A percentile compares a stretch with the other conserved stretches of the same genome.
phyloP scores from a whole-genome alignment of 2,329 filamentous ascomycete species.

The Aurifilum marmelostoma region DNA sequence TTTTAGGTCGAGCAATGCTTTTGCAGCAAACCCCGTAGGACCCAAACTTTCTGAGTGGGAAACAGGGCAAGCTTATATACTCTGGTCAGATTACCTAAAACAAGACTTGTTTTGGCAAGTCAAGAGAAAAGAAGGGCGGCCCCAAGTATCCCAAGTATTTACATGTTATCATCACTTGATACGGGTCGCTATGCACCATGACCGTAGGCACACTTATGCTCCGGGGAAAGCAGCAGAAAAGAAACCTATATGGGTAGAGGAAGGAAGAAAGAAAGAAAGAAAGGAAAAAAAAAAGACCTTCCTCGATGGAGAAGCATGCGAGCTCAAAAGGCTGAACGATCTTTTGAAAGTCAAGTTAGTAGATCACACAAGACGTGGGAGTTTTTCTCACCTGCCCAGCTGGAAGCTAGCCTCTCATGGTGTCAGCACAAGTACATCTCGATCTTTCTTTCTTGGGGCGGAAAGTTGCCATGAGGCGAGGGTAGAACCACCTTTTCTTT shows the following conservation, averaged over 20 bases:
- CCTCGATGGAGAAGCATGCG: neutral
- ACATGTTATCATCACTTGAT: slow-evolving; percentile 2
- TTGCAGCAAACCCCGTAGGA: neutral
- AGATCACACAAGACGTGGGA: neutral
- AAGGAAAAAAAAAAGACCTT: neutral
- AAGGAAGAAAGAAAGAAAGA: neutral
- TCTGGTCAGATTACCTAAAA: too few species aligned
- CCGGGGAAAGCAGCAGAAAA: neutral
- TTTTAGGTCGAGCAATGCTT: neutral
- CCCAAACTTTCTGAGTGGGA: neutral
- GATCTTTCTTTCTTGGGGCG: slow-evolving; percentile 28
- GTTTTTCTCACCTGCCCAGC: slow-evolving; percentile 19
- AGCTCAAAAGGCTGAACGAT: too few species aligned
- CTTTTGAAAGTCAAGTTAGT: slow-evolving; percentile 5
- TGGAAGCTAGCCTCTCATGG: slow-evolving; percentile 25
- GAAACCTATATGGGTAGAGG: neutral
- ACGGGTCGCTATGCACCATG: neutral
- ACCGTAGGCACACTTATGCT: neutral
- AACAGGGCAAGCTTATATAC: neutral
- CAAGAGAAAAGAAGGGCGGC: neutral
- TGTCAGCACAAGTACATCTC: slow-evolving; percentile 41
- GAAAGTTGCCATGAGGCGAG: slow-evolving; percentile 33
- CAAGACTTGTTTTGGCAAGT: too few species aligned
- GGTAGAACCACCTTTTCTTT: slow-evolving; percentile 43
- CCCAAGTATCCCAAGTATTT: neutral